Evolutionary conservation across 208 protist species (phyloP).

Genomic region (Herpetomonas muscarum): DNA sequence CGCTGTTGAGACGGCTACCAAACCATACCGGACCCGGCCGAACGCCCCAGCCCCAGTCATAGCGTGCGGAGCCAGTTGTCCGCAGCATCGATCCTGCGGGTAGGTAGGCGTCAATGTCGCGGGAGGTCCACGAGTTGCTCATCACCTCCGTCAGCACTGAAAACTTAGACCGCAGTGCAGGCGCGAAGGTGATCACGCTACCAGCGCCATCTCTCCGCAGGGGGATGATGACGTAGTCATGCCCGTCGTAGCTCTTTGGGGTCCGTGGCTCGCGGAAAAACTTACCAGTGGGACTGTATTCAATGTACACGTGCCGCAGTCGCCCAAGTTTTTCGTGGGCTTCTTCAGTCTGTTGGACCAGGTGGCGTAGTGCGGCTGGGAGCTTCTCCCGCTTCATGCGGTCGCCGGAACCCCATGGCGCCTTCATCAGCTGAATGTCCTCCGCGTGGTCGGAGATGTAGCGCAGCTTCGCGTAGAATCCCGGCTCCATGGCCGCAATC

Average conservation of each 20-base stretch:
- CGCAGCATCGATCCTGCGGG: slow-evolving; percentile 60
- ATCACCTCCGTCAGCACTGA: slow-evolving; percentile 53
- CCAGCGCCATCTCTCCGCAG: slow-evolving; percentile 46
- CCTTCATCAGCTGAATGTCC: slow-evolving; percentile 77
- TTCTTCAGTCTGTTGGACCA: slow-evolving; percentile 40
- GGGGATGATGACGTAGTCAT: slow-evolving; percentile 87
- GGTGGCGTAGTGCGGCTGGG: slow-evolving; percentile 61
- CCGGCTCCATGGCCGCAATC: slow-evolving; percentile 7
- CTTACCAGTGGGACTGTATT: slow-evolving; percentile 72
- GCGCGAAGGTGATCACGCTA: slow-evolving; percentile 73
- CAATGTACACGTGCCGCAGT: slow-evolving; percentile 82
- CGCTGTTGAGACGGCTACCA: slow-evolving; percentile 39
- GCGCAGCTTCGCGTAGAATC: slow-evolving; percentile 34
- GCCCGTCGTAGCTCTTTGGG: slow-evolving; percentile 76
- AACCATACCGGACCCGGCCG: slow-evolving; percentile 67
- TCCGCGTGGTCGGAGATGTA: slow-evolving; percentile 82
- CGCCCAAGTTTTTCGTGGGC: slow-evolving; percentile 51
- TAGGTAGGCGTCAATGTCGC: slow-evolving; percentile 69
- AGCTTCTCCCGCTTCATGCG: slow-evolving; percentile 47
- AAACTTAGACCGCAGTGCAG: slow-evolving; percentile 57
- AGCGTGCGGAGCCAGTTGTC: slow-evolving; percentile 68
- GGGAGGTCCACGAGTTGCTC: slow-evolving; percentile 70
- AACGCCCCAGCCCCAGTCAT: slow-evolving; percentile 84
- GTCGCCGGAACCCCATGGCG: slow-evolving; percentile 82
- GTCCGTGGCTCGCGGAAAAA: slow-evolving; percentile 58